Conservation (phyloP, 495 filamentous ascomycete species). For the Mytilinidion resinicola region DNA sequence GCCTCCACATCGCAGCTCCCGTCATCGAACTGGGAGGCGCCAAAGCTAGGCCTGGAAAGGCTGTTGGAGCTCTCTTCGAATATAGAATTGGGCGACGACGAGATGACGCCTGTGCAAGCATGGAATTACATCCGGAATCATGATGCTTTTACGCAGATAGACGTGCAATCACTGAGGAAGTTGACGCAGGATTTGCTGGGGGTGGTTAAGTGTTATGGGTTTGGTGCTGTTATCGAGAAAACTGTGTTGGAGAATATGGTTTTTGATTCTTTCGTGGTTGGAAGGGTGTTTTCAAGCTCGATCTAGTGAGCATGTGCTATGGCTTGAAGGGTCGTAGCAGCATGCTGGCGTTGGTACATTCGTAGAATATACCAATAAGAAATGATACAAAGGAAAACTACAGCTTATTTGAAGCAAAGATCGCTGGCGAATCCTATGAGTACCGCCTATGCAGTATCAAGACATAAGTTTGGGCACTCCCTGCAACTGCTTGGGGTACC, state of each 20-base stretch:
- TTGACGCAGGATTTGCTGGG: slow-evolving; percentile 18
- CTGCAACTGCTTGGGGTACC: too few species aligned
- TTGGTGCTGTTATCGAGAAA: slow-evolving; percentile 21
- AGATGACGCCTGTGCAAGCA: slow-evolving; percentile 36
- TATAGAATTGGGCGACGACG: slow-evolving; percentile 32
- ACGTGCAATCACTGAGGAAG: slow-evolving; percentile 7
- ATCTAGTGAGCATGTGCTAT: too few species aligned
- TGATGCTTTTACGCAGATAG: slow-evolving; percentile 11
- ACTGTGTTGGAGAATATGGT: slow-evolving; percentile 9
- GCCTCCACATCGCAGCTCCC: not conserved
- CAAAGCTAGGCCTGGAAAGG: slow-evolving; percentile 26
- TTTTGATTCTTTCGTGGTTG: not conserved
- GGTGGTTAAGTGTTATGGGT: slow-evolving; percentile 24
- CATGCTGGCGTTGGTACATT: too few species aligned
- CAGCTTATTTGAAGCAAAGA: too few species aligned
- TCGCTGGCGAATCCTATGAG: too few species aligned
- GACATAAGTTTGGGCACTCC: too few species aligned
- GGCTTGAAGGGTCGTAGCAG: too few species aligned
- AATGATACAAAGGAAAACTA: too few species aligned
- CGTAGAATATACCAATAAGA: too few species aligned
- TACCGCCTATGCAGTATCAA: too few species aligned
- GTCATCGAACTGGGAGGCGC: slow-evolving; percentile 8
- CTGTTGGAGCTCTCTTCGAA: slow-evolving; percentile 30
- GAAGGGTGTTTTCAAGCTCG: not conserved
- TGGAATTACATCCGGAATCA: slow-evolving; percentile 36